phyloP scores from a whole-genome alignment of 176 grass and related monocot species.

The Triticum dicoccoides region DNA sequence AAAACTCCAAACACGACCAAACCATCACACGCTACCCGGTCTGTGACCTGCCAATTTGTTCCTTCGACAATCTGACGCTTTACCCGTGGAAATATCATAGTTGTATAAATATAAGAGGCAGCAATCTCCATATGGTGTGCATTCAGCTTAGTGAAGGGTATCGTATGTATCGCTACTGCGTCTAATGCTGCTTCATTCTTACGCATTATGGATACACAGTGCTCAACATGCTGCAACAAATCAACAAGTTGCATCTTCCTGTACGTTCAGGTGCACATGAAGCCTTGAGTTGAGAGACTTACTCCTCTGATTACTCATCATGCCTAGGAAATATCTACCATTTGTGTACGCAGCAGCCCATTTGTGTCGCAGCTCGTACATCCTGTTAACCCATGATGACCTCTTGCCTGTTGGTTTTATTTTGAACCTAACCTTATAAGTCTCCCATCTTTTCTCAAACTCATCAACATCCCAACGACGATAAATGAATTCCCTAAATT shows the following conservation, averaged over 20 bases:
- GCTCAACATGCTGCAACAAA: background rate
- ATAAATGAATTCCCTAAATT: background rate
- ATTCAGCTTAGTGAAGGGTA: background rate
- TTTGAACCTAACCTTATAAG: background rate
- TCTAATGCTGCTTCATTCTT: background rate
- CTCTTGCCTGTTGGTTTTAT: background rate
- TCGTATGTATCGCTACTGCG: background rate
- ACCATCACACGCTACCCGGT: too few species aligned
- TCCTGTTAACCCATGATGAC: background rate
- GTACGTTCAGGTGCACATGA: background rate
- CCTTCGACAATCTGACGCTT: background rate
- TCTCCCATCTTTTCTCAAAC: background rate
- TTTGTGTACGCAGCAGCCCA: background rate
- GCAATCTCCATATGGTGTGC: background rate
- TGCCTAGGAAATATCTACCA: background rate
- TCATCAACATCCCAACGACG: background rate
- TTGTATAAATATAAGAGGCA: background rate
- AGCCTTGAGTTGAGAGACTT: background rate
- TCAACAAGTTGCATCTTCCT: background rate
- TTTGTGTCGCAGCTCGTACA: background rate
- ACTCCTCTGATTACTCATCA: background rate
- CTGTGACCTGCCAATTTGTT: background rate
- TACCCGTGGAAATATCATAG: background rate
- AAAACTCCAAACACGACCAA: too few species aligned
- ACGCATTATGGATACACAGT: background rate